Evolutionary conservation across 1,284 basidiomycete genomes (phyloP), one percentile per base, ranked within the genome.

Genomic region (Rhodotorula sp.): DNA sequence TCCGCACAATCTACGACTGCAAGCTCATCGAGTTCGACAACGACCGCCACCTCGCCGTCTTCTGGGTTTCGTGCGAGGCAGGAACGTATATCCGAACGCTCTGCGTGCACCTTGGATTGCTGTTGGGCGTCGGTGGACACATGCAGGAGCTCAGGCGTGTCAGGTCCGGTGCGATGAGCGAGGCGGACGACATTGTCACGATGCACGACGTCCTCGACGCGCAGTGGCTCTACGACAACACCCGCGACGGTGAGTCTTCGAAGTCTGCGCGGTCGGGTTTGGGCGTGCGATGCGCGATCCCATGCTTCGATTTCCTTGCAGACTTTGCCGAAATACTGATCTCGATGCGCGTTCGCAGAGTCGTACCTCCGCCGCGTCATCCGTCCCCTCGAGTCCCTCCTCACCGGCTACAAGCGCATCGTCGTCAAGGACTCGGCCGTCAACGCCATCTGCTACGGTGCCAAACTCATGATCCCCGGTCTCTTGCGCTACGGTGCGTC

Each of bases 201-300:
- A 99, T 99, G 96, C 96, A 99, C 83, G 96, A 99, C 80, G 94
- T 99, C 46, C 83, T 99, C 81, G 96, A 99, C 81, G 96, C 96
- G 16, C 96, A 99, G 79, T 99, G 95, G 94, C 82, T 91, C 78
- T 99, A 96, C 81, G 96, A 99, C 82, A 98, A 96, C 81, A 97
- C 92, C n/a, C 86, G 95, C 60, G 96, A 99, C 82, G 94, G 92
- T 90, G 75, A 74, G 87, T 79, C 48, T 30, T 18, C 30, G 16
- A 44, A 44, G 40, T 44, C 16, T 18, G 13, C 40, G 40, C 15
- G 40, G 40, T 15, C 40, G 10, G 40, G 40, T 18, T 6, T 44
- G 40, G 40, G 10, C 40, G 10, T 44, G 40, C 40, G 13, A 44
- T 44, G 40, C 40, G 40, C 40, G 34, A 13, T 10, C 40, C 16